A percentile compares a stretch with the other conserved stretches of the same genome.
Conservation (phyloP, 176 grass and related monocot species). For the Chrysopogon serrulatus region DNA sequence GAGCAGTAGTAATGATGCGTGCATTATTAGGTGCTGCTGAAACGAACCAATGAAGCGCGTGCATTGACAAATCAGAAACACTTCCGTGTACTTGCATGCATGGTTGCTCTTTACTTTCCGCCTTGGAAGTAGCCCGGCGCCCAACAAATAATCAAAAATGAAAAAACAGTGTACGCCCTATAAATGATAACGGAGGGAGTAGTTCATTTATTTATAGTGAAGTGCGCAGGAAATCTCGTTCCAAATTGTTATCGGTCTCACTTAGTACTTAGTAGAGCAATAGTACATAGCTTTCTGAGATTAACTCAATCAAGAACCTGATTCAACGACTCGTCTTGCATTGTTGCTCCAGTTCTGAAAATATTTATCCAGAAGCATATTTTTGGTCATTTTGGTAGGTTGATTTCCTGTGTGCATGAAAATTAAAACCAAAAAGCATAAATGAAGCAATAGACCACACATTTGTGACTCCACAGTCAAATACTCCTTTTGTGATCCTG, state of each 20-base stretch:
- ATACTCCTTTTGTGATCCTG: neutral
- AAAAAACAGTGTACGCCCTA: no score
- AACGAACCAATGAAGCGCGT: no score
- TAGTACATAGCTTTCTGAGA: neutral
- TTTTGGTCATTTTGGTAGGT: neutral
- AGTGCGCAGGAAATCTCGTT: neutral
- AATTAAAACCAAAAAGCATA: conserved; percentile 1
- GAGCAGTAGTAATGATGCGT: no score
- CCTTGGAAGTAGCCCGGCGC: no score
- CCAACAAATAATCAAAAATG: no score
- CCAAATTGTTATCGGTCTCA: neutral
- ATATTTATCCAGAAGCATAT: neutral
- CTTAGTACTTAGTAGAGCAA: neutral
- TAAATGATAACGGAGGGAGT: no score
- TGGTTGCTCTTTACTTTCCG: no score
- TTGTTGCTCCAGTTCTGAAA: conserved; percentile 2
- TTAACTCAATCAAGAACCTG: neutral
- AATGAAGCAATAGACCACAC: neutral
- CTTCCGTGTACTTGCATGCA: no score
- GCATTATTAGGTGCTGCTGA: no score
- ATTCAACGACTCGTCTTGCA: neutral
- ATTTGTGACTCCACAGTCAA: neutral
- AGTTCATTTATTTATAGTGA: neutral
- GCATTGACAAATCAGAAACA: no score
- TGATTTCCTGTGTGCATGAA: neutral